Base-by-base conservation (phyloP, 2,329 filamentous ascomycete genomes). In the Aspergillus glaucus region DNA sequence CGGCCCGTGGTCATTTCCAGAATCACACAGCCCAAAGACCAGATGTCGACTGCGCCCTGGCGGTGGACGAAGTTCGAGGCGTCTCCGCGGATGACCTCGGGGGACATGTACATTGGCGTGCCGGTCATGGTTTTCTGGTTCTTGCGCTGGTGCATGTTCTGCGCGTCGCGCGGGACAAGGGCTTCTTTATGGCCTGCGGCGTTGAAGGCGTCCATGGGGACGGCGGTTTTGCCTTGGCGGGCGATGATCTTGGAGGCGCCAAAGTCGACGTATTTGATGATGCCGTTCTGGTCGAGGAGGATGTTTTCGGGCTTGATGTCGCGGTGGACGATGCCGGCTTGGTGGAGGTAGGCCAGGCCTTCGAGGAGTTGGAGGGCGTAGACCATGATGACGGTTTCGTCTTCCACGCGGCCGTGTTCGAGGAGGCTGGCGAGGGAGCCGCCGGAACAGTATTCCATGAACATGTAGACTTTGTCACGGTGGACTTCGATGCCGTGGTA, bases 81-180 rank as follows among this genome's bases (percentile, higher is more conserved):
- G 56, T 91, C 86, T 49, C 93, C 93, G 62, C 91, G 94, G 75
- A 98, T 97, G 37, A 96, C 89, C 75, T 98, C 93, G 4, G 93
- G 93, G 6, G 93, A 97, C 93, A 98, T 98, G 77, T 98, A 98
- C 93, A 98, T 98, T 2, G 93, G 93, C 9, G 93, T 98, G 58
- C 93, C 93, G 17, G 91, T 95, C 85, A 97, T 96, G 32, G 88
- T 93, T 64, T 90, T 87, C 69, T 95, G 91, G 44, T 85, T 80
- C 46, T 70, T 71, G 47, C 67, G 64, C 30, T 66, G 61, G 40
- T 64, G 63, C 8, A 58, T 56, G 17, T 57, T 47, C 36, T 62
- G 60, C 5, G 53, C 36, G 21, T 69, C 66, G 46, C 68, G 67
- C n/a, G 57, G 58, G 26, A 57, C 46, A 6, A 64, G 30, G 4